Percentiles rank a stretch among this genome's conserved stretches.
These are phyloP conservation scores for Penicillium hordei DNA, from an alignment of 2,329 filamentous ascomycete genomes.

Conservation along the genomic window DNA sequence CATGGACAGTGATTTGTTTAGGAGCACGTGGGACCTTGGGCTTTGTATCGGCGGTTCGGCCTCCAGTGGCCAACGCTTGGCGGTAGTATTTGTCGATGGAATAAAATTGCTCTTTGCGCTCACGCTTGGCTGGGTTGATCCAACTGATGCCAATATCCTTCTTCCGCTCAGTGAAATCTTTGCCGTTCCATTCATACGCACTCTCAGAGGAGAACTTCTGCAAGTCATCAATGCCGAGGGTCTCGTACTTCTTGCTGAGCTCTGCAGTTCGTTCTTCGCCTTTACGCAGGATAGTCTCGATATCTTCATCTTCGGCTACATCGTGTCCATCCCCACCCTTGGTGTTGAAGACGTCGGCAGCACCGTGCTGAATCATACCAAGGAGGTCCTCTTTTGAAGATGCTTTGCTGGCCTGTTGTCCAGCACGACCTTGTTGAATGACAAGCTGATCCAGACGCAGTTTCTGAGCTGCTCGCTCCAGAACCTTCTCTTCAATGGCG, in stretches of 20 bases:
- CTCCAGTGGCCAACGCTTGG: slow-evolving; percentile 79
- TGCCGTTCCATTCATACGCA: slow-evolving; percentile 98
- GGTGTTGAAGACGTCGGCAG: slow-evolving; percentile 85
- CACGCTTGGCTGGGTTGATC: slow-evolving; percentile 98
- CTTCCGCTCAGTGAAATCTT: slow-evolving; percentile 88
- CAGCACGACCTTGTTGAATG: slow-evolving; percentile 94
- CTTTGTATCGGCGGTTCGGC: slow-evolving; percentile 77
- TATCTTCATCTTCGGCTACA: slow-evolving; percentile 75
- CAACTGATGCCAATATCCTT: slow-evolving; percentile 90
- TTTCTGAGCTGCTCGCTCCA: slow-evolving; percentile 95
- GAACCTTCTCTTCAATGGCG: slow-evolving; percentile 96
- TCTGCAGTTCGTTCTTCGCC: slow-evolving; percentile 87
- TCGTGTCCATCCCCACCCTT: slow-evolving; percentile 63
- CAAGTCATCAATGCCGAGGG: slow-evolving; percentile 91
- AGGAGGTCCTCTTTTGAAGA: slow-evolving; percentile 95
- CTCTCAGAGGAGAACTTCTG: slow-evolving; percentile 98
- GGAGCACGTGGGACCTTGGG: slow-evolving; percentile 94
- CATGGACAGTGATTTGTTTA: slow-evolving; percentile 86
- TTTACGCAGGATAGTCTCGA: slow-evolving; percentile 80
- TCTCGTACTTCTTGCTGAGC: slow-evolving; percentile 92
- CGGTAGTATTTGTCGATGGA: slow-evolving; percentile 99
- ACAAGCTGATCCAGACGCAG: slow-evolving; percentile 93
- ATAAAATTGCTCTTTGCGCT: slow-evolving; percentile 96
- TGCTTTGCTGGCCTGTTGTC: slow-evolving; percentile 84
- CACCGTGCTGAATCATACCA: slow-evolving; percentile 98